Base-by-base conservation (phyloP, 805 yeast species). In the Lipomyces starkeyi region DNA sequence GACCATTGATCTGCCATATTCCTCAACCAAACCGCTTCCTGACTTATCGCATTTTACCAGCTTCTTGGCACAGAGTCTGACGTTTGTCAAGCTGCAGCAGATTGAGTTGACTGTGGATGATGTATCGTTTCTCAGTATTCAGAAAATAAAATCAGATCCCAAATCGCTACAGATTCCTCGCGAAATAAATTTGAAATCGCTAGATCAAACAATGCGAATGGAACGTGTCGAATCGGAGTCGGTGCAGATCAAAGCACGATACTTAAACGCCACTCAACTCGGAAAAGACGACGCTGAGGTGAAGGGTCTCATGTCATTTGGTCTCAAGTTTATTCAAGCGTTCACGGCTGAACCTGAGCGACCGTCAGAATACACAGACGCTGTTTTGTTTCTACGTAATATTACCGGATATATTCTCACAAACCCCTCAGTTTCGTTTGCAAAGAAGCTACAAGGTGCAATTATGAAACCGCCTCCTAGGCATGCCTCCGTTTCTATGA, bases 401-500 rank as follows among this genome's bases (percentile, higher is more conserved):
- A 74, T 78, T 8, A 78, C 81, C 34, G 81, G 76, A 1, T 53
- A 60, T 8, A 73, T 78, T 2, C 65, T 73, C 17, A 81, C 80
- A 6, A 69, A 64, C 20, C 78, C 79, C 1, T 71, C 80, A 2
- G 32, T 73, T 0, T 22, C 69, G 0, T 80, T 79, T 66, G 76
- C 79, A 3, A 61, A 73, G 53, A 72, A 74, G 58, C 75, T 80
- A 75, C 70, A 77, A 40, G 80, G 75, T 1, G 79, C 82, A 2
- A 77, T 80, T 8, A 74, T 80, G 77, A 80, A 80, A 63, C 80
- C 82, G 8, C 83, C 83, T 0, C 81, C 83, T 1, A 73, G 73
- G 61, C 70, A 69, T n/a, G 77, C 81, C 0, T 66, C 73, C 1
- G 72, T 80, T 56, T 76, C 81, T 0, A 73, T 80, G 73, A 66